These are phyloP conservation scores for Thymus mandschuricus DNA, from an alignment of 257 asterid genomes.

Conservation along the genomic window DNA sequence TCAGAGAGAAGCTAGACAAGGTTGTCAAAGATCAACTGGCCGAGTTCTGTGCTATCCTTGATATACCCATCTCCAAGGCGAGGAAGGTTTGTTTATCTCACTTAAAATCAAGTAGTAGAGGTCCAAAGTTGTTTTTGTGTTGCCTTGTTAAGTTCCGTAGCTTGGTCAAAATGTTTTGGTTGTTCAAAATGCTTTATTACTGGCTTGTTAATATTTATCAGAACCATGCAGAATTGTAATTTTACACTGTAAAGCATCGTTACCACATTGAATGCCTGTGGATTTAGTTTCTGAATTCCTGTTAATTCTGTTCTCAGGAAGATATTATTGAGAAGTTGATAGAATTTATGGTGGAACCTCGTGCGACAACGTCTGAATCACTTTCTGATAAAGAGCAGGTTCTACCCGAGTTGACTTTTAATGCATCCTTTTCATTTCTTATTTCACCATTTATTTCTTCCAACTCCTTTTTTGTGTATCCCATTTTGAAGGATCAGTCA, in stretches of 20 bases:
- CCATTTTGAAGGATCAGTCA: constrained; percentile 44
- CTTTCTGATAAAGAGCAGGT: constrained; percentile 87
- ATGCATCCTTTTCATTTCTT: background rate
- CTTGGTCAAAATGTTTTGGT: constrained; percentile 10
- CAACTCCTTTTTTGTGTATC: background rate
- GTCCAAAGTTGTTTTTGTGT: constrained; percentile 16
- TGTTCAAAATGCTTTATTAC: constrained; percentile 11
- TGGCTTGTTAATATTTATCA: background rate
- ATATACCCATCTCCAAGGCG: constrained; percentile 65
- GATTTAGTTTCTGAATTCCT: background rate
- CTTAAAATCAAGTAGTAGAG: constrained; percentile 12
- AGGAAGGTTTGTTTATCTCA: constrained; percentile 70
- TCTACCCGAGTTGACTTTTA: background rate
- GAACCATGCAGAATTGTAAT: background rate
- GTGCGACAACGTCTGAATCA: constrained; percentile 63
- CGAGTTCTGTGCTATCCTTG: constrained; percentile 84
- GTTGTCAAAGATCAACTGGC: constrained; percentile 76
- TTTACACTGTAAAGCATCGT: constrained; percentile 6
- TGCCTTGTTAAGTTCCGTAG: constrained; percentile 4
- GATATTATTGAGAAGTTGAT: constrained; percentile 71
- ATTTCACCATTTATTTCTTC: constrained; percentile 10
- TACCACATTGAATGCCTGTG: background rate
- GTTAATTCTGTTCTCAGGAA: constrained; percentile 53
- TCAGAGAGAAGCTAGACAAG: constrained; percentile 91
- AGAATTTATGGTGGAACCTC: constrained; percentile 80